phyloP scores from a whole-genome alignment of 768 basidiomycete genomes.

The Omphalotus guepiniiformis region DNA sequence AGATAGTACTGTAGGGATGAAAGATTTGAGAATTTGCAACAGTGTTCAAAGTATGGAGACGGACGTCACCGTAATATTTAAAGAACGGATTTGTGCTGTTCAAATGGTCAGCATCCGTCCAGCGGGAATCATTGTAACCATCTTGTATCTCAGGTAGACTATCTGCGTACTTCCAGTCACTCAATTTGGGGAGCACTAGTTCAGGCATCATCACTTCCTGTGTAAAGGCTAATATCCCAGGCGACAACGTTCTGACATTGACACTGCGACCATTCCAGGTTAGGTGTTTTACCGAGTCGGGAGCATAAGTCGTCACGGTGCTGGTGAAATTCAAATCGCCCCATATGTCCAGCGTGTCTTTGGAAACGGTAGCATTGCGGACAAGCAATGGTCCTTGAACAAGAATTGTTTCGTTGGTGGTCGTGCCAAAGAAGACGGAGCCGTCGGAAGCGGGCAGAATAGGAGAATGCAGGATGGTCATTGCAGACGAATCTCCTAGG shows the following conservation, averaged over 20 bases:
- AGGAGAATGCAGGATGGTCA: slow-evolving; percentile 23
- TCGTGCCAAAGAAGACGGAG: slow-evolving; percentile 46
- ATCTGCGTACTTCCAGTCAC: slow-evolving; percentile 47
- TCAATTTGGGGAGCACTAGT: slow-evolving; percentile 9
- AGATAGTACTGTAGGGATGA: slow-evolving; percentile 45
- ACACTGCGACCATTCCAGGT: slow-evolving; percentile 48
- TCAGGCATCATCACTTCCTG: too few relatives aligned
- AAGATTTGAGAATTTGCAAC: slow-evolving; percentile 61
- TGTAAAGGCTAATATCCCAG: background rate
- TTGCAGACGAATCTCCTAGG: slow-evolving; percentile 40
- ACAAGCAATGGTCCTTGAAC: slow-evolving; percentile 40
- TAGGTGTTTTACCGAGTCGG: slow-evolving; percentile 31
- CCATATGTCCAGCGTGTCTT: slow-evolving; percentile 37
- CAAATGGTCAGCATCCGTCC: slow-evolving; percentile 49
- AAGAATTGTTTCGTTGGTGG: slow-evolving; percentile 49
- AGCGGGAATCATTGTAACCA: slow-evolving; percentile 45
- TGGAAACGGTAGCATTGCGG: slow-evolving; percentile 27
- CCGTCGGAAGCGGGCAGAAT: too few relatives aligned
- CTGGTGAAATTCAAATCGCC: slow-evolving; percentile 42
- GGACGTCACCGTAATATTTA: slow-evolving; percentile 48
- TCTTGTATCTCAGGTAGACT: slow-evolving; percentile 51
- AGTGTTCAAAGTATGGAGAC: slow-evolving; percentile 35
- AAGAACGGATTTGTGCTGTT: slow-evolving; percentile 47
- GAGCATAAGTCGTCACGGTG: slow-evolving; percentile 42
- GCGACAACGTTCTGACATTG: slow-evolving; percentile 4